Evolutionary conservation across 1,284 basidiomycete species (phyloP).

Genomic region (Papiliotrema fonsecae): DNA sequence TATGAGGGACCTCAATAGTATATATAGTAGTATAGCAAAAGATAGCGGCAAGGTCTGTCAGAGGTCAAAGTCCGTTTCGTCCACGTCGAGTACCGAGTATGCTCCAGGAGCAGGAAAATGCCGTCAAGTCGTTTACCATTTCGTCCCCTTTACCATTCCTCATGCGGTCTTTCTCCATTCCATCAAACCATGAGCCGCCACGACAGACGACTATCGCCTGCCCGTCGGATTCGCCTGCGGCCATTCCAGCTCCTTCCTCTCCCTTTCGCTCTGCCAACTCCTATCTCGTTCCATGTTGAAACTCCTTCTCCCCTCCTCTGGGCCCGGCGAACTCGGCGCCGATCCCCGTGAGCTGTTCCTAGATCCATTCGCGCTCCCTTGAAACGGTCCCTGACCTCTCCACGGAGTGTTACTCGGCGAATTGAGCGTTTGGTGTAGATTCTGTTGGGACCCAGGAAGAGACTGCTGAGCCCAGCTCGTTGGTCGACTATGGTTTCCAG

Average conservation of each 20-base stretch:
- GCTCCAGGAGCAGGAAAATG: too few species aligned
- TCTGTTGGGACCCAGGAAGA: conserved; percentile 10
- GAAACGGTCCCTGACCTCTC: conserved; percentile 30
- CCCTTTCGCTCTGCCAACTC: conserved; percentile 15
- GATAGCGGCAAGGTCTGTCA: too few species aligned
- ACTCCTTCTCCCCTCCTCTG: conserved; percentile 22
- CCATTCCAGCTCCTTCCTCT: conserved; percentile 1
- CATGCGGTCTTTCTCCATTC: too few species aligned
- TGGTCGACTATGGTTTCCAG: conserved; percentile 17
- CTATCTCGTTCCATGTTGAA: conserved; percentile 39
- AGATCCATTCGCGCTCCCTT: conserved; percentile 40
- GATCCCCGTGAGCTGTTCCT: conserved; percentile 46
- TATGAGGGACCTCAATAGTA: too few species aligned
- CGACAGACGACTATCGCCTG: background rate
- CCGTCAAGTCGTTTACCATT: too few species aligned
- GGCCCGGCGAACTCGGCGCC: conserved; percentile 37
- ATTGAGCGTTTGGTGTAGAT: conserved; percentile 7
- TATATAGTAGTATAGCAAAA: too few species aligned
- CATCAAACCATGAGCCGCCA: too few species aligned
- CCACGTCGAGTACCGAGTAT: too few species aligned
- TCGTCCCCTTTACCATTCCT: too few species aligned
- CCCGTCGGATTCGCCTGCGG: conserved; percentile 3
- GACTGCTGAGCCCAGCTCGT: conserved; percentile 24
- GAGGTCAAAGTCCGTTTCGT: too few species aligned
- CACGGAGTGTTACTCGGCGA: conserved; percentile 8